Evolutionary conservation across 192 early-diverging fungal species (phyloP), one percentile per base, ranked within the genome.

Genomic region (Geosiphon pyriformis): DNA sequence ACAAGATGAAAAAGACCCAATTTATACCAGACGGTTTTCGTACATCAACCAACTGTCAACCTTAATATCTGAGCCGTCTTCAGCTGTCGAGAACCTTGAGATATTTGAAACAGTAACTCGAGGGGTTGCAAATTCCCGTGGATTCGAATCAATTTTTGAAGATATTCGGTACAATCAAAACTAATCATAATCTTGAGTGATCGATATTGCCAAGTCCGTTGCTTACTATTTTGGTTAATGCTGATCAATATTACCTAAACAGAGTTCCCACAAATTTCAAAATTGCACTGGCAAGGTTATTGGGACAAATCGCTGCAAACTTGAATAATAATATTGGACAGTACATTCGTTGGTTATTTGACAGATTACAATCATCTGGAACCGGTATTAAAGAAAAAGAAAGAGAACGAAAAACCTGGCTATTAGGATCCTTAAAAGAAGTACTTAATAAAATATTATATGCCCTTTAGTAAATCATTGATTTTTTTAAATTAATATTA

Each of bases 321-420:
- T 27, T 56, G 26, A 46, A 57, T 20, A 57, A 30, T 56, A 50
- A 67, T 12, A 56, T 67, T 22, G 49, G 15, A n/a, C 29, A 7
- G 11, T 57, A 56, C 20, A 47, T 67, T 23, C 65, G 51, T 31
- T 67, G 65, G 65, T 10, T 57, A 56, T 57, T 67, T 67, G 65
- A 67, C 42, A 35, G 53, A 15, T 42, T 67, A 46, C 65, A 56
- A 3, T 15, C 37, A 8, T 12, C 54, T 3, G 34, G 17, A 22
- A 35, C 25, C 4, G 48, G 54, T 23, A 53, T 32, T 29, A 54
- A 47, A 2, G 65, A 67, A 46, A 67, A 27, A 46, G 65, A 67
- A 18, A 54, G 52, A 48, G 65, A 67, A 22, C 51, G 65, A 12
- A 67, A 67, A 34, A 25, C 32, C 15, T 67, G 65, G 65, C 12